A percentile compares a stretch with the other conserved stretches of the same genome.
phyloP scores from a whole-genome alignment of 1,284 basidiomycete species.

The Phylloboletellus chloephorus region DNA sequence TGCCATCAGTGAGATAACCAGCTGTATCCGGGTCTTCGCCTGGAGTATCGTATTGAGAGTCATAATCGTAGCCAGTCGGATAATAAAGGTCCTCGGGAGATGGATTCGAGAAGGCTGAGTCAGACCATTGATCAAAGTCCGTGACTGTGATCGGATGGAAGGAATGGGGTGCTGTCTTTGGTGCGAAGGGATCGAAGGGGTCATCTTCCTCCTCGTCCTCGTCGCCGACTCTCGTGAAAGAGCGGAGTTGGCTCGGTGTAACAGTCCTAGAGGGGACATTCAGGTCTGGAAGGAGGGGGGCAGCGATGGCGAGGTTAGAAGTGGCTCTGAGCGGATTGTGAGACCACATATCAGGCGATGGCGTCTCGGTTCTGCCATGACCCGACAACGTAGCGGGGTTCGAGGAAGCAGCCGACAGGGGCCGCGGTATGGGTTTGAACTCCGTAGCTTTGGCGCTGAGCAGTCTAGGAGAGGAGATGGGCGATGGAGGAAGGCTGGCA shows the following conservation, averaged over 20 bases:
- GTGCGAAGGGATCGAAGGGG: conserved; percentile 68
- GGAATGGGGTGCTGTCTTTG: conserved; percentile 43
- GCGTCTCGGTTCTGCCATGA: conserved; percentile 59
- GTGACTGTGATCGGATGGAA: conserved; percentile 60
- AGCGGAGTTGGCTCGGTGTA: conserved; percentile 47
- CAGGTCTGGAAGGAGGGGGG: conserved; percentile 76
- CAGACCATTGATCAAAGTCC: conserved; percentile 62
- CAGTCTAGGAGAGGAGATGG: conserved; percentile 54
- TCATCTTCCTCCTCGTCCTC: conserved; percentile 66
- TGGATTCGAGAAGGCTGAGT: conserved; percentile 37
- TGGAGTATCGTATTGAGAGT: conserved; percentile 36
- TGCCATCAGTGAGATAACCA: conserved; percentile 66
- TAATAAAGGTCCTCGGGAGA: conserved; percentile 45
- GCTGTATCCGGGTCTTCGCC: conserved; percentile 51
- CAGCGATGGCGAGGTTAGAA: conserved; percentile 84
- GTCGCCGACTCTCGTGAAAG: conserved; percentile 52
- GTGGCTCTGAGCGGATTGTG: conserved; percentile 66
- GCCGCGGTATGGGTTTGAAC: conserved; percentile 66
- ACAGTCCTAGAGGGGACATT: conserved; percentile 45
- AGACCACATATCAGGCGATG: conserved; percentile 78
- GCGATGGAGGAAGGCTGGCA: conserved; percentile 63
- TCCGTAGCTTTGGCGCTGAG: conserved; percentile 65
- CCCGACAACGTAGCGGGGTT: conserved; percentile 52
- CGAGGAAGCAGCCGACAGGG: conserved; percentile 67
- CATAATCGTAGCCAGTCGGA: conserved; percentile 33